Conservation (phyloP, 2,329 filamentous ascomycete genomes). For the Aspergillus unguis region DNA sequence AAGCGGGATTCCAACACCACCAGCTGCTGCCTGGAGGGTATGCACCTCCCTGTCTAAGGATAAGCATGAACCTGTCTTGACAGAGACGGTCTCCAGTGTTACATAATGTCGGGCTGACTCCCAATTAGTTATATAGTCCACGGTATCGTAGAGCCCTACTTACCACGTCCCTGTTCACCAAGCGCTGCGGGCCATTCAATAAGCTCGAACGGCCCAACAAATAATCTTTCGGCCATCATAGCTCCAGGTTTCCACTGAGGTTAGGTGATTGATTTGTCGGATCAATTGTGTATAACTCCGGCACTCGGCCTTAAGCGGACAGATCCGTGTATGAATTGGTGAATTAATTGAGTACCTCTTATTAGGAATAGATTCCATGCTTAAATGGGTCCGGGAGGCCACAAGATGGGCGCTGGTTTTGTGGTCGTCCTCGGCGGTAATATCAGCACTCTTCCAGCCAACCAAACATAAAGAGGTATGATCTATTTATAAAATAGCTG, state of each 20-base stretch:
- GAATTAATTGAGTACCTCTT: neutral
- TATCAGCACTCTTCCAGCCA: neutral
- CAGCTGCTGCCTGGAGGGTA: constrained; percentile 9
- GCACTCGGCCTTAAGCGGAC: too few relatives aligned
- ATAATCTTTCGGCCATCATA: neutral
- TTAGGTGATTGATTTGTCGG: neutral
- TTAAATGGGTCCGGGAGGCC: neutral
- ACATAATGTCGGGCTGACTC: neutral
- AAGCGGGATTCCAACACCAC: constrained; percentile 13
- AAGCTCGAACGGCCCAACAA: neutral
- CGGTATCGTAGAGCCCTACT: neutral
- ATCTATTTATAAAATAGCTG: neutral
- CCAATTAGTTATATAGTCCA: neutral
- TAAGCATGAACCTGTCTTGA: neutral
- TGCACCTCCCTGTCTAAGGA: constrained; percentile 1
- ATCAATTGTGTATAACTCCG: neutral
- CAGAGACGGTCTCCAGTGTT: neutral
- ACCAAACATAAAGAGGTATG: neutral
- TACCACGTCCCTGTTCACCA: neutral
- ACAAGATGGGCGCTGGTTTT: neutral
- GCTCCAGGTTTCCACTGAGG: neutral
- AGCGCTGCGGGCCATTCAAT: neutral
- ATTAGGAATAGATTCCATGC: neutral
- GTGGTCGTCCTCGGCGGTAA: neutral
- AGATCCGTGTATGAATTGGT: too few relatives aligned